These are phyloP conservation scores for Phialocephala sp. DNA, from an alignment of 2,329 filamentous ascomycete species.

Conservation along the genomic window DNA sequence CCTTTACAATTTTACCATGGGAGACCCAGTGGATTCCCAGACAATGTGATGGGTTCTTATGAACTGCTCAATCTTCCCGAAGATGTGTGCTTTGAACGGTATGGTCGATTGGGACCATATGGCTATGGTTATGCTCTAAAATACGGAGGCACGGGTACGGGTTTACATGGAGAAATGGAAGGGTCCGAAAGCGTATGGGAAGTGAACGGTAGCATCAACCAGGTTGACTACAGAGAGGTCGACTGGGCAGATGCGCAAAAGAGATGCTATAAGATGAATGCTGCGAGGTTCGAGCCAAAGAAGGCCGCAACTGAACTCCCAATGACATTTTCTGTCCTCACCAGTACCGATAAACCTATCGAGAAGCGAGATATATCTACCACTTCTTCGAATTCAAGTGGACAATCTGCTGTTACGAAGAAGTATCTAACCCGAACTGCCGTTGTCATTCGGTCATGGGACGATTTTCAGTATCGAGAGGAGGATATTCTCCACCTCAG, in stretches of 20 bases:
- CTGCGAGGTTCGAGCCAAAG: constrained; percentile 61
- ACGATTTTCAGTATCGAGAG: constrained; percentile 76
- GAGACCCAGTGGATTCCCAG: constrained; percentile 82
- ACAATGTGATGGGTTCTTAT: constrained; percentile 86
- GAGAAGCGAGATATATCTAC: constrained; percentile 16
- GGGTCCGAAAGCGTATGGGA: constrained; percentile 83
- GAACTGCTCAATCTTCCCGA: constrained; percentile 78
- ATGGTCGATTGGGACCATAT: constrained; percentile 86
- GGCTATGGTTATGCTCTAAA: constrained; percentile 83
- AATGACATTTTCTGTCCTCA: constrained; percentile 32
- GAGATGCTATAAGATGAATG: constrained; percentile 74
- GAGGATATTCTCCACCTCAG: constrained; percentile 84
- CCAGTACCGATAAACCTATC: constrained; percentile 7
- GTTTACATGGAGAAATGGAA: constrained; percentile 81
- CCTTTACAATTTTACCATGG: constrained; percentile 76
- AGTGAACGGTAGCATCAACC: constrained; percentile 53
- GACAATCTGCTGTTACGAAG: constrained; percentile 23
- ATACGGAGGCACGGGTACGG: constrained; percentile 82
- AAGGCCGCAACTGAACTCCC: constrained; percentile 16
- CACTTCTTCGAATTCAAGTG: constrained; percentile 12
- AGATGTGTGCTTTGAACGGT: constrained; percentile 92
- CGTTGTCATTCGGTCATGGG: constrained; percentile 82
- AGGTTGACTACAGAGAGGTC: constrained; percentile 78
- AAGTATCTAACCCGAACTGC: constrained; percentile 66
- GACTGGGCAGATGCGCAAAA: constrained; percentile 82